phyloP scores from a whole-genome alignment of 2,329 filamentous ascomycete species.

The Penicillium olsonii region DNA sequence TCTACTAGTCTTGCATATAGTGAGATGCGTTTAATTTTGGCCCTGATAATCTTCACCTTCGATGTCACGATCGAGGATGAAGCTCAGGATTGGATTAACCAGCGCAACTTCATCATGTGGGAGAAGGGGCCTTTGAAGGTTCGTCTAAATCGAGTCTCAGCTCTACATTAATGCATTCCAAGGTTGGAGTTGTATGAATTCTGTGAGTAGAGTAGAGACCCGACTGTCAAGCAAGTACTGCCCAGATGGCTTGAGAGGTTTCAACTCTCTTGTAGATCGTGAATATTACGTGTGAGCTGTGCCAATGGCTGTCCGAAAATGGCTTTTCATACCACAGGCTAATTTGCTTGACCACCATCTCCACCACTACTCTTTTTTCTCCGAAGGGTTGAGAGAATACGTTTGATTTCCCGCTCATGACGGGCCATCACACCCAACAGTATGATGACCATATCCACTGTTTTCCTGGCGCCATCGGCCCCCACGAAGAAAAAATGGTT shows the following conservation, averaged over 20 bases:
- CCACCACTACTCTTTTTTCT: no score
- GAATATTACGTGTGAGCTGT: no score
- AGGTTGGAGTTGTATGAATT: neutral
- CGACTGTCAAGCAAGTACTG: no score
- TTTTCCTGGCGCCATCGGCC: conserved; percentile 16
- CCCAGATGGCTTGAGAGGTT: no score
- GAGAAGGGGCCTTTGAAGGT: conserved; percentile 42
- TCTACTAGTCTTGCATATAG: conserved; percentile 49
- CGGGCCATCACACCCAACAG: neutral
- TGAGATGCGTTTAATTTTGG: conserved; percentile 54
- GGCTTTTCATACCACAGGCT: no score
- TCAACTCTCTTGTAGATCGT: no score
- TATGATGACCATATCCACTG: conserved; percentile 9
- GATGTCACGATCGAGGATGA: conserved; percentile 47
- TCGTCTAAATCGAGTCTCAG: conserved; percentile 29
- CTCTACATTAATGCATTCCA: neutral
- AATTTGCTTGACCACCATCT: no score
- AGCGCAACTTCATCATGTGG: conserved; percentile 46
- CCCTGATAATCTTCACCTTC: conserved; percentile 53
- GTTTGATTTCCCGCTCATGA: conserved; percentile 2
- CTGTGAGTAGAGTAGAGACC: no score
- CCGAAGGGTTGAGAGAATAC: no score
- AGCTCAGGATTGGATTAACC: conserved; percentile 42
- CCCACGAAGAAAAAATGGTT: conserved; percentile 28
- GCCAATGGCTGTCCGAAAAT: no score